phyloP scores from a whole-genome alignment of 352 stramenopile species.

The Pythium diclinum region DNA sequence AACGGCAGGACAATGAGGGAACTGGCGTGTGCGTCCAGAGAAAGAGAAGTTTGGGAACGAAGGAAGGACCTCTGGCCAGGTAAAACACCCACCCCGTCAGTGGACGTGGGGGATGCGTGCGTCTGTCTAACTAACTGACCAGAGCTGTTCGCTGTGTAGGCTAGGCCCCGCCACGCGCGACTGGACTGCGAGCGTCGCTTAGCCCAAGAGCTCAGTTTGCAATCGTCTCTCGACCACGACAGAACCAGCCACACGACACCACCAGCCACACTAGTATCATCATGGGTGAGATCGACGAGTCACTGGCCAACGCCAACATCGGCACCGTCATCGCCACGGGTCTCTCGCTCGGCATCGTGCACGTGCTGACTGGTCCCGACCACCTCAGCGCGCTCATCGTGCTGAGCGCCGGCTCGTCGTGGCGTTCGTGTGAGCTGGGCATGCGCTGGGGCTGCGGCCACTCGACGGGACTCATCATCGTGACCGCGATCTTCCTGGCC shows the following conservation, averaged over 20 bases:
- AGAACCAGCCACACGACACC: neutral
- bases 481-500: constrained; percentile 61
- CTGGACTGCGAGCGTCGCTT: neutral
- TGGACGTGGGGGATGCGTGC: neutral
- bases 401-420: constrained; percentile 70
- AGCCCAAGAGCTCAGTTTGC: constrained; percentile 4
- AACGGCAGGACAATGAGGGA: neutral
- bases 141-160: too few relatives aligned
- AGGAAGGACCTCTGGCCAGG: neutral
- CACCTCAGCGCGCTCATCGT: constrained; percentile 87
- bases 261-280: neutral
- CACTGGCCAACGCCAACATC: constrained; percentile 33
- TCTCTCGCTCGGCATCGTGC: constrained; percentile 46
- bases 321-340: constrained; percentile 47
- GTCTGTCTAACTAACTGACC: neutral
- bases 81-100: neutral
- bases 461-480: constrained; percentile 68
- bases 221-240: constrained; percentile 1
- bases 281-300: constrained; percentile 41
- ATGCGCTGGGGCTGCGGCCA: constrained; percentile 87
- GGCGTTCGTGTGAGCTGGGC: constrained; percentile 66
- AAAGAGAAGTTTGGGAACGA: neutral
- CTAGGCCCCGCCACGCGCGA: too few relatives aligned
- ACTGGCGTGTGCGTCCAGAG: neutral
- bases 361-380: constrained; percentile 72